Conservation (phyloP, 2,329 filamentous ascomycete species). For the Stachybotrys chartarum region DNA sequence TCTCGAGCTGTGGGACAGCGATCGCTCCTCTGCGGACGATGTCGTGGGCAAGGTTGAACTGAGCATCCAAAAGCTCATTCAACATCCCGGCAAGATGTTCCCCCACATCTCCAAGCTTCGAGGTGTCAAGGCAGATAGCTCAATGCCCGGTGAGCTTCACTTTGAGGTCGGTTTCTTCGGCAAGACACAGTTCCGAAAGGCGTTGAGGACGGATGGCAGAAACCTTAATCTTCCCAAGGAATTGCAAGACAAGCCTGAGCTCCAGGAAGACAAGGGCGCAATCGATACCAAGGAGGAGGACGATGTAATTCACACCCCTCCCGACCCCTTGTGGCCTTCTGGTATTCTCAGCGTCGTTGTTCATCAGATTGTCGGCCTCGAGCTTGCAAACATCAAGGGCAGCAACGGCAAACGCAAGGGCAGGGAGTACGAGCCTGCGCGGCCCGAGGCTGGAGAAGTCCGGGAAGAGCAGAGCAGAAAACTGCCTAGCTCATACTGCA, state of each 20-base stretch:
- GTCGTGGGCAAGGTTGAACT: slow-evolving; percentile 92
- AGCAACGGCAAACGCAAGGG: slow-evolving; percentile 75
- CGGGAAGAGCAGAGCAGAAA: slow-evolving; percentile 76
- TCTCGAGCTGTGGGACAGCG: slow-evolving; percentile 94
- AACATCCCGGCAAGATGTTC: slow-evolving; percentile 87
- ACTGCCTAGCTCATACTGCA: slow-evolving; percentile 89
- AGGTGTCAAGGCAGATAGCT: slow-evolving; percentile 74
- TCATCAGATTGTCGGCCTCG: slow-evolving; percentile 92
- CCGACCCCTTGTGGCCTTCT: slow-evolving; percentile 93
- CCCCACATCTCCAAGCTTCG: slow-evolving; percentile 76
- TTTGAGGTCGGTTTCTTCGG: slow-evolving; percentile 97
- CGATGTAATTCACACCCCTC: slow-evolving; percentile 81
- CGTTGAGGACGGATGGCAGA: slow-evolving; percentile 80
- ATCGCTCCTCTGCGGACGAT: slow-evolving; percentile 86
- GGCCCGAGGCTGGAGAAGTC: slow-evolving; percentile 70
- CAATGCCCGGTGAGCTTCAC: slow-evolving; percentile 88
- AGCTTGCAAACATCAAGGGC: slow-evolving; percentile 85
- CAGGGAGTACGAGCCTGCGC: slow-evolving; percentile 82
- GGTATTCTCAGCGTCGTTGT: slow-evolving; percentile 81
- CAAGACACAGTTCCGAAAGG: slow-evolving; percentile 80
- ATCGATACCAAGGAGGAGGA: slow-evolving; percentile 68
- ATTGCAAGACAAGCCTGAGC: slow-evolving; percentile 64
- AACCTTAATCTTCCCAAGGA: slow-evolving; percentile 68
- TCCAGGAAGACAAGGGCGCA: slow-evolving; percentile 79
- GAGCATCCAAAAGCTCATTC: slow-evolving; percentile 90